These are phyloP conservation scores for Scedosporium boydii DNA, from an alignment of 2,329 filamentous ascomycete genomes.

Conservation along the genomic window DNA sequence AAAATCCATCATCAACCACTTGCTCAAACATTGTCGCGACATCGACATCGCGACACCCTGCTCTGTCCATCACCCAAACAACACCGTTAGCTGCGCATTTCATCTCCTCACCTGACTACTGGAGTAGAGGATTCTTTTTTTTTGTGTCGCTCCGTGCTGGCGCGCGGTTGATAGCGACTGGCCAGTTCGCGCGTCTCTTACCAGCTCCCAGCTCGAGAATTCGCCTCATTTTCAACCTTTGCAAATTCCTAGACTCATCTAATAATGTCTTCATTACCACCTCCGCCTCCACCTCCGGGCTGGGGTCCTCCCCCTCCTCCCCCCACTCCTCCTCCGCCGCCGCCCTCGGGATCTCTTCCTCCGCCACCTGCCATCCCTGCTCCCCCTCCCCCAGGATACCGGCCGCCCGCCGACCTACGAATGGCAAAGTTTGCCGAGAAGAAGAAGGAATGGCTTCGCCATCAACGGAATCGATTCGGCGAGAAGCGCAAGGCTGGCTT, in stretches of 20 bases:
- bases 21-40: conserved; percentile 1
- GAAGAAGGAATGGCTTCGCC: conserved; percentile 96
- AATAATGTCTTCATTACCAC: conserved; percentile 41
- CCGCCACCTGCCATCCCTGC: conserved; percentile 48
- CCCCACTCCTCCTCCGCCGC: conserved; percentile 45
- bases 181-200: neutral
- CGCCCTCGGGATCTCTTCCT: conserved; percentile 45
- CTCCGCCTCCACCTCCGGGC: conserved; percentile 48
- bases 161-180: conserved; percentile 5
- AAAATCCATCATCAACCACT: neutral
- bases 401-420: conserved; percentile 70
- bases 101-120: neutral
- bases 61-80: neutral
- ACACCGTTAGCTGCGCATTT: neutral
- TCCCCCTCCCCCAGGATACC: conserved; percentile 79
- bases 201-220: conserved; percentile 6
- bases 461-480: conserved; percentile 83
- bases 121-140: neutral
- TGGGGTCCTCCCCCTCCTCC: conserved; percentile 41
- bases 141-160: conserved; percentile 2
- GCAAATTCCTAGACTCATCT: neutral
- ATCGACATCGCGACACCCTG: conserved; percentile 6
- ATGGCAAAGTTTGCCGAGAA: conserved; percentile 95
- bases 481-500: conserved; percentile 97
- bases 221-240: neutral